phyloP scores from a whole-genome alignment of 495 filamentous ascomycete genomes.

The Tuber borchii region DNA sequence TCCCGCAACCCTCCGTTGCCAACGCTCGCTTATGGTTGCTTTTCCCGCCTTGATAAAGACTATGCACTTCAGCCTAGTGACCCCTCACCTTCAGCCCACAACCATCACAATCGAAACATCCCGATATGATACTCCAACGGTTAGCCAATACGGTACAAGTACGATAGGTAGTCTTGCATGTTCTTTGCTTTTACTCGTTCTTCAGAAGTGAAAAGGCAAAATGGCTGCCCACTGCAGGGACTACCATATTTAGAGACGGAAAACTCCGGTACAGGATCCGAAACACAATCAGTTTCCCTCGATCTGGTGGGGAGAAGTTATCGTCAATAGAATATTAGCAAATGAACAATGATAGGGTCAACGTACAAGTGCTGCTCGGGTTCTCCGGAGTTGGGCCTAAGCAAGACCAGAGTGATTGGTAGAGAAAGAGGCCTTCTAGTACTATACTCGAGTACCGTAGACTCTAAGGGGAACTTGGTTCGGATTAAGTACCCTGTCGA shows the following conservation, averaged over 20 bases:
- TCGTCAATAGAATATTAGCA: neutral
- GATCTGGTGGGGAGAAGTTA: neutral
- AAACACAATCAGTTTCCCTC: neutral
- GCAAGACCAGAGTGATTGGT: neutral
- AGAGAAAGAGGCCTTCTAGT: neutral
- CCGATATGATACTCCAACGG: neutral
- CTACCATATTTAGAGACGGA: neutral
- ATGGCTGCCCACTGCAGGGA: neutral
- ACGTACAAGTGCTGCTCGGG: neutral
- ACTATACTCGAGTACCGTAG: too few relatives aligned
- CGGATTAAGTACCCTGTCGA: neutral
- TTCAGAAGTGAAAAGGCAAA: neutral
- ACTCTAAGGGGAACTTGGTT: neutral
- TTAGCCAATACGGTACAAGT: neutral
- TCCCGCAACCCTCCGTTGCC: neutral
- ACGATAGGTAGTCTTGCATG: neutral
- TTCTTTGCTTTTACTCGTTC: conserved; percentile 2
- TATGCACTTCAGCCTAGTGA: conserved; percentile 1
- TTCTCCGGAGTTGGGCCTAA: neutral
- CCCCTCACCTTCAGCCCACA: neutral
- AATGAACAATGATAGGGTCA: neutral
- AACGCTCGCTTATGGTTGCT: neutral
- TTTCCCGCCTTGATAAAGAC: neutral
- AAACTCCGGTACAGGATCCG: neutral
- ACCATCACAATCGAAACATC: neutral